Evolutionary conservation across 768 basidiomycete species (phyloP).

Genomic region (Coprinopsis marcescibilis): DNA sequence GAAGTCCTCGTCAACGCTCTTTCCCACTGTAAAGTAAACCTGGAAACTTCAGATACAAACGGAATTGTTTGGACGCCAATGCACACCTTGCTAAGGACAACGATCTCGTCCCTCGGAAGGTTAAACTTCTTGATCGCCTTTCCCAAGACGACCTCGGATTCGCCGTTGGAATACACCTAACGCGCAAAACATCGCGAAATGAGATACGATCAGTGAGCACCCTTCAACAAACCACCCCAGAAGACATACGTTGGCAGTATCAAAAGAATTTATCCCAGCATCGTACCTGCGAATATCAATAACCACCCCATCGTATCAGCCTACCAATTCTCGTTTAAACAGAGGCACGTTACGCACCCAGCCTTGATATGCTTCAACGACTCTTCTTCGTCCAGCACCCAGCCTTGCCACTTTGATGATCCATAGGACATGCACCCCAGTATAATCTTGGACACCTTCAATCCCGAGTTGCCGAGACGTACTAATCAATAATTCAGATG

Average conservation of each 20-base stretch:
- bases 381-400: slow-evolving; percentile 44
- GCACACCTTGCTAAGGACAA: slow-evolving; percentile 90
- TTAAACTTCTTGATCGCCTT: slow-evolving; percentile 63
- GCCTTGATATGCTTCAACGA: slow-evolving; percentile 48
- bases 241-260: slow-evolving; percentile 46
- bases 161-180: slow-evolving; percentile 61
- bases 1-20: slow-evolving; percentile 11
- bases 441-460: slow-evolving; percentile 64
- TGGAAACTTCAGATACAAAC: too few relatives aligned
- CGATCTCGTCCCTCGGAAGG: slow-evolving; percentile 66
- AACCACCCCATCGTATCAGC: neutral
- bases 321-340: neutral
- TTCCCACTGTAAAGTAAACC: slow-evolving; percentile 34
- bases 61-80: too few relatives aligned
- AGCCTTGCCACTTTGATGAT: slow-evolving; percentile 43
- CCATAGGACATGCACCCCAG: slow-evolving; percentile 61
- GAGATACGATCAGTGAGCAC: too few relatives aligned
- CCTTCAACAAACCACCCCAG: too few relatives aligned
- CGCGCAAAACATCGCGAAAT: too few relatives aligned
- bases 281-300: slow-evolving; percentile 41
- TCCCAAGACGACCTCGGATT: slow-evolving; percentile 61
- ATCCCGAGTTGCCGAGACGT: slow-evolving; percentile 46
- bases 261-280: slow-evolving; percentile 57
- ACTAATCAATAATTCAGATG: too few relatives aligned
- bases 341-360: slow-evolving; percentile 24